These are phyloP conservation scores for Nicotiana rustica DNA, from an alignment of 305 asterid genomes.

Conservation along the genomic window DNA sequence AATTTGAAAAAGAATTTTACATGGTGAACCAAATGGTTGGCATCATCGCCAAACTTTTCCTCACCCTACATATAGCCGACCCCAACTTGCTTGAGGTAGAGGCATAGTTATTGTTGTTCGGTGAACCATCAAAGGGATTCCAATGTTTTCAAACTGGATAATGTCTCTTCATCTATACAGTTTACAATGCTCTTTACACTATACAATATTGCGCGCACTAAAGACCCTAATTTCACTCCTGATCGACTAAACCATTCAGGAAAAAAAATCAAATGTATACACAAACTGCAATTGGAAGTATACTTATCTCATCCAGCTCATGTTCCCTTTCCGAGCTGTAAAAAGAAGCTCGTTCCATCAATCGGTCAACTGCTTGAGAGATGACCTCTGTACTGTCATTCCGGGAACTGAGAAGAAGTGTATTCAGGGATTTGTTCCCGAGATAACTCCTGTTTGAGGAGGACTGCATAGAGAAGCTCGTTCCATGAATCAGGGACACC, in stretches of 20 bases:
- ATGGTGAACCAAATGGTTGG: not conserved
- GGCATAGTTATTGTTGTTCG: not conserved
- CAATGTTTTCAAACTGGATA: not conserved
- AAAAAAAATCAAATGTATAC: not conserved
- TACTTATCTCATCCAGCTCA: not conserved
- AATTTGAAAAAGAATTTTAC: not conserved
- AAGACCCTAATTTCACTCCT: constrained; percentile 9
- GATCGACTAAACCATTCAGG: not conserved
- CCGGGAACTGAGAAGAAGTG: not conserved
- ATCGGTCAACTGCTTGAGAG: not conserved
- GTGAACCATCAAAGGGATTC: constrained; percentile 14
- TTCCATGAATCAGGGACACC: constrained; percentile 98
- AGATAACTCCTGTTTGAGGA: constrained; percentile 55
- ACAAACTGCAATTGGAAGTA: not conserved
- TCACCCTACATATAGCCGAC: not conserved
- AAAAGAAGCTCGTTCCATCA: no score
- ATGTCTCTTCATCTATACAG: not conserved
- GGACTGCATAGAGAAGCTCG: constrained; percentile 75
- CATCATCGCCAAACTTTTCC: not conserved
- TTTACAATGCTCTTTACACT: not conserved
- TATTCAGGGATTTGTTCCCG: not conserved
- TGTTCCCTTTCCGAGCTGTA: not conserved
- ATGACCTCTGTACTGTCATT: constrained; percentile 6
- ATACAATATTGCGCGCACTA: not conserved
- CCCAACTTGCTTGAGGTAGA: not conserved